phyloP scores from a whole-genome alignment of 345 rosid genomes.

The Trapa incisa region DNA sequence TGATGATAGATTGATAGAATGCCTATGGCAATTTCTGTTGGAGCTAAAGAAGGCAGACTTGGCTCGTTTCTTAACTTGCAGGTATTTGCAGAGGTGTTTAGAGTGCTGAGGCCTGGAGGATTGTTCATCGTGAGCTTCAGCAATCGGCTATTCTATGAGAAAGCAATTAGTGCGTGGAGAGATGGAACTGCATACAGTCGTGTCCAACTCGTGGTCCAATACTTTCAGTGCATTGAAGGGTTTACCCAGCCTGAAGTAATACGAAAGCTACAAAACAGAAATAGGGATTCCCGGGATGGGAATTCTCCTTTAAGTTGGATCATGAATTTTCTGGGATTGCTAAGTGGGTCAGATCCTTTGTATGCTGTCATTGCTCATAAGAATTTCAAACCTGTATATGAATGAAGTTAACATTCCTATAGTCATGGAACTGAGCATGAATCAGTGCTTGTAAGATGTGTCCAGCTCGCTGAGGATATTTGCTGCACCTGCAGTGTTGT shows the following conservation, averaged over 20 bases:
- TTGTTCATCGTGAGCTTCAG: slow-evolving; percentile 73
- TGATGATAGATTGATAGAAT: neutral
- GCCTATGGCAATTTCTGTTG: neutral
- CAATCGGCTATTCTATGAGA: slow-evolving; percentile 84
- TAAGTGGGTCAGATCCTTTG: slow-evolving; percentile 67
- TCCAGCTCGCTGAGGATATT: neutral
- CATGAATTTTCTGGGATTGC: slow-evolving; percentile 32
- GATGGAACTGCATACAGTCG: slow-evolving; percentile 66
- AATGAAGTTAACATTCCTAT: slow-evolving; percentile 10
- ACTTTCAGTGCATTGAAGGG: slow-evolving; percentile 64
- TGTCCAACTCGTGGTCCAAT: slow-evolving; percentile 58
- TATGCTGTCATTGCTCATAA: slow-evolving; percentile 75
- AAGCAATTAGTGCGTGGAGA: slow-evolving; percentile 72
- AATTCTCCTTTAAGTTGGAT: slow-evolving; percentile 38
- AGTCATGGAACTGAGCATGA: neutral
- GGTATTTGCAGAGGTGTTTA: slow-evolving; percentile 66
- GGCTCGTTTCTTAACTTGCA: slow-evolving; percentile 4
- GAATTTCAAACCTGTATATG: slow-evolving; percentile 64
- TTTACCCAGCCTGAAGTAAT: slow-evolving; percentile 59
- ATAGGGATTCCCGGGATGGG: slow-evolving; percentile 14
- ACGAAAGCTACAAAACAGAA: slow-evolving; percentile 26
- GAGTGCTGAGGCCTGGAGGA: slow-evolving; percentile 75
- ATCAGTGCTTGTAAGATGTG: neutral
- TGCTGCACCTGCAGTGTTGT: neutral
- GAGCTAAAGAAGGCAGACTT: neutral